Base-by-base conservation (phyloP, 352 stramenopile genomes). In the Globisporangium heterothallicum region DNA sequence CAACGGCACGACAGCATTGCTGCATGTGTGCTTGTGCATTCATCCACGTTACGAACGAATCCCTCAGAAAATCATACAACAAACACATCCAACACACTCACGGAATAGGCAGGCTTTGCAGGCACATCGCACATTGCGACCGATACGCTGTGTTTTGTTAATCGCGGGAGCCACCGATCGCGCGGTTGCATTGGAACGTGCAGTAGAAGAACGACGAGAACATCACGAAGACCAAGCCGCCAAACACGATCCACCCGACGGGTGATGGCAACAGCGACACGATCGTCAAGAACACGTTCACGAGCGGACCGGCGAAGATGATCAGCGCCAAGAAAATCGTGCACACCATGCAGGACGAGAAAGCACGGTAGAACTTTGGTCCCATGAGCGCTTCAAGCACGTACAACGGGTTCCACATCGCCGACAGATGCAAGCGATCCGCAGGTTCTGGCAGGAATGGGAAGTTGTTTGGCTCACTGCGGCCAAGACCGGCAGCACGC, bases 391-490 rank as follows among this genome's bases (percentile, higher is more conserved):
- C 78, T 51, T 93, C 71, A 24, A 93, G 53, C 48, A 93, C 80
- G 54, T 87, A 79, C 35, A 86, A 69, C 25, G 83, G 83, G 56
- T 93, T 93, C 75, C 79, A 90, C 74, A 93, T 87, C 5, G 78
- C 78, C 18, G 71, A 84, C 10, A 93, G 61, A 21, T 91, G 73
- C 10, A 90, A 67, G 4, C 83, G 79, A 26, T 88, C 83, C 3
- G 76, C 78, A 18, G 83, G 83, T 46, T 89, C 77, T 5, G 79
- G 64, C 21, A 93, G 47, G 41, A 80, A 78, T 0, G 83, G 83
- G 53, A 90, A 91, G 46, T 77, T 83, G 70, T 93, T 93, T 4
- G 83, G 83, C 56, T 89, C 79, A 35, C 70, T 77, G 42, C 83
- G 79, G 2, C 83, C 83, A 18, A 92, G 57, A 25, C 83, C 83